Conservation (phyloP, 257 asterid species). For the Mitragyna speciosa region DNA sequence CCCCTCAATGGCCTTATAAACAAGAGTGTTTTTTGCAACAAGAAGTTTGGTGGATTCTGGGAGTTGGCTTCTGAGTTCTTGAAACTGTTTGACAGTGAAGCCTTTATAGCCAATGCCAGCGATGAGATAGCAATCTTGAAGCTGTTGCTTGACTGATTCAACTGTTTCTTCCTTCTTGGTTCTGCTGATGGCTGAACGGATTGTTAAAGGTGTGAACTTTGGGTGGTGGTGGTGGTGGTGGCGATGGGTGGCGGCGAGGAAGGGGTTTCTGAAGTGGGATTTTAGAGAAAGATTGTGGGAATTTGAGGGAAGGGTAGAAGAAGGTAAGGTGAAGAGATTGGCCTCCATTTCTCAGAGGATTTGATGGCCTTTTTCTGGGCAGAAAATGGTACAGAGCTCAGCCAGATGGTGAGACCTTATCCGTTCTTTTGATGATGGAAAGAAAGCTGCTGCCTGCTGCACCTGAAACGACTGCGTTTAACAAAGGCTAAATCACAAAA, state of each 20-base stretch:
- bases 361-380: not conserved
- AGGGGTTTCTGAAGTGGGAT: conserved; percentile 62
- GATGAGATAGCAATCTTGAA: conserved; percentile 64
- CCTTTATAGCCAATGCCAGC: conserved; percentile 93
- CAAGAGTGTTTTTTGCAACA: conserved; percentile 88
- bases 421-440: conserved; percentile 7
- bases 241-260: conserved; percentile 36
- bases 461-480: not conserved
- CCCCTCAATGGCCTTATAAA: conserved; percentile 80
- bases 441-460: not conserved
- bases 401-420: conserved; percentile 12
- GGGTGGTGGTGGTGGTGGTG: conserved; percentile 25
- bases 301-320: conserved; percentile 29
- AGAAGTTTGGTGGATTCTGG: conserved; percentile 78
- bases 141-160: conserved; percentile 67
- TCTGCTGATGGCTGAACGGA: conserved; percentile 80
- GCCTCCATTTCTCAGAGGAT: conserved; percentile 55
- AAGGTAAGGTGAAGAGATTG: conserved; percentile 53
- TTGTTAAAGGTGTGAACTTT: conserved; percentile 35
- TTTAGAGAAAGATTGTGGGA: conserved; percentile 49
- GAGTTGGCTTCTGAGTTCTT: conserved; percentile 63
- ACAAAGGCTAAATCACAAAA: too few relatives aligned
- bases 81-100: conserved; percentile 73
- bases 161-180: conserved; percentile 89
- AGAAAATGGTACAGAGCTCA: not conserved